These are phyloP conservation scores for Saturnispora sanitii DNA, from an alignment of 805 yeast genomes.

Conservation along the genomic window DNA sequence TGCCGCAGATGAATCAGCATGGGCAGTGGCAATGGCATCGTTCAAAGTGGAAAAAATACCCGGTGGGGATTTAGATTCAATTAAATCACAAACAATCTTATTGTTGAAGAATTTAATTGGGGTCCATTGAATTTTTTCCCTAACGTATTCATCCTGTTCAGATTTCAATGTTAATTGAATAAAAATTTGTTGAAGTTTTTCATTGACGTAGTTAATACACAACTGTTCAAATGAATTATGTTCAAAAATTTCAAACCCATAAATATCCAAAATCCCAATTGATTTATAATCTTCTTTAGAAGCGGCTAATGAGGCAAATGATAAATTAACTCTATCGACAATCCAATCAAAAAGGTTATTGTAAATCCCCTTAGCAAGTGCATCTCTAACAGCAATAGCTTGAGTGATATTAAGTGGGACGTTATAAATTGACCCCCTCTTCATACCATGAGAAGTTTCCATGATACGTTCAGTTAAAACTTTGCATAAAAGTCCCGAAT, in stretches of 20 bases:
- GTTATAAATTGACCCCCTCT: conserved; percentile 87
- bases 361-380: conserved; percentile 89
- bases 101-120: conserved; percentile 95
- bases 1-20: conserved; percentile 93
- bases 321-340: conserved; percentile 78
- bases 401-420: conserved; percentile 87
- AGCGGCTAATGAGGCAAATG: conserved; percentile 46
- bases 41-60: conserved; percentile 94
- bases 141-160: conserved; percentile 94
- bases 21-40: conserved; percentile 97
- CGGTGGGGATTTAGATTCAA: conserved; percentile 90
- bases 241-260: conserved; percentile 93
- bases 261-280: conserved; percentile 89
- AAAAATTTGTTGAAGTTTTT: conserved; percentile 91
- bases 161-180: conserved; percentile 92
- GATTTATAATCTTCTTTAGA: conserved; percentile 35
- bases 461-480: conserved; percentile 72
- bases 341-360: conserved; percentile 94
- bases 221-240: conserved; percentile 92
- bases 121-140: conserved; percentile 94
- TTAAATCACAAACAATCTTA: conserved; percentile 91
- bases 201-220: conserved; percentile 93
- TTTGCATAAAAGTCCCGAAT: conserved; percentile 51
- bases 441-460: conserved; percentile 84
- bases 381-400: conserved; percentile 92